These are phyloP conservation scores for Nothophytophthora sp. DNA, from an alignment of 352 stramenopile species.

Conservation along the genomic window DNA sequence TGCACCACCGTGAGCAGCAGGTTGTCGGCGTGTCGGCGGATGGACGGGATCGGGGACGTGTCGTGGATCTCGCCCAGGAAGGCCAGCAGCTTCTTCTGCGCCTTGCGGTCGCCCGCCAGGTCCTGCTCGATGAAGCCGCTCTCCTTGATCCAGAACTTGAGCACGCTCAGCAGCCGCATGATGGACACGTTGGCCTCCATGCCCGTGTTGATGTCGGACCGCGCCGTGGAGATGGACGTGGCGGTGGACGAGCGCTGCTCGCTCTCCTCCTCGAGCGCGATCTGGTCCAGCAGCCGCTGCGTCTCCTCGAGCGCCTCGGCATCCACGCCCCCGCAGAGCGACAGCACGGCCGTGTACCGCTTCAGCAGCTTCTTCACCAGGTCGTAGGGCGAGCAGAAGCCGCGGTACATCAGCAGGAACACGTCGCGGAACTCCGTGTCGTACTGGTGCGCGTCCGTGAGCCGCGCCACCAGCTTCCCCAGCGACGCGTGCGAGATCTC, in stretches of 20 bases:
- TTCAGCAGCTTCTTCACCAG: constrained; percentile 91
- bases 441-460: constrained; percentile 87
- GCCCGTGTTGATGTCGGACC: constrained; percentile 77
- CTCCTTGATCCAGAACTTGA: constrained; percentile 91
- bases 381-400: constrained; percentile 83
- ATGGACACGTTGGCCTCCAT: constrained; percentile 87
- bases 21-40: constrained; percentile 73
- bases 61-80: constrained; percentile 79
- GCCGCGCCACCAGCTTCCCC: constrained; percentile 77
- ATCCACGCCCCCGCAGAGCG: constrained; percentile 51
- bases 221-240: constrained; percentile 68
- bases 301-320: constrained; percentile 57
- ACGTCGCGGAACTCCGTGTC: constrained; percentile 87
- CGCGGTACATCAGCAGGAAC: constrained; percentile 82
- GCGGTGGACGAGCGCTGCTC: constrained; percentile 47
- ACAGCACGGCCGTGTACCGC: constrained; percentile 76
- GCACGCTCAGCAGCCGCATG: constrained; percentile 83
- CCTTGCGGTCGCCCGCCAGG: constrained; percentile 57
- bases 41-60: constrained; percentile 73
- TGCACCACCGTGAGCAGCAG: constrained; percentile 66
- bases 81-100: constrained; percentile 74
- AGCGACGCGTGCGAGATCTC: constrained; percentile 89
- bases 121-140: constrained; percentile 85
- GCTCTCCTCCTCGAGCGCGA: constrained; percentile 62
- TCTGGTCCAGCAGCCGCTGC: constrained; percentile 65